Evolutionary conservation across 768 basidiomycete species (phyloP).

Genomic region (Rhizopogon rudus): DNA sequence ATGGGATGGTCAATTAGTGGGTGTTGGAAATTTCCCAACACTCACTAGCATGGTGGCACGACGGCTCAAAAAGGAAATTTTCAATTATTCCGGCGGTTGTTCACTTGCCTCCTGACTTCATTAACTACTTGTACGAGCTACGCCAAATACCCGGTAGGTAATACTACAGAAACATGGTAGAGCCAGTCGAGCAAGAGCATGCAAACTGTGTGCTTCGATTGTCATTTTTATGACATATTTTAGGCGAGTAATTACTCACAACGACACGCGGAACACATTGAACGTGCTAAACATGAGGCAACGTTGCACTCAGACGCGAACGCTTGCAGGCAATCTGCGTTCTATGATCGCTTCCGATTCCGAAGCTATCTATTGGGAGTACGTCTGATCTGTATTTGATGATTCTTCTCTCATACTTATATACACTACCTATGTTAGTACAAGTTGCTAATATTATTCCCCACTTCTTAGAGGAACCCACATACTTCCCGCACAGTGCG

Average conservation of each 20-base stretch:
- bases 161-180: too few relatives aligned
- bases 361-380: conserved; percentile 16
- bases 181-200: too few relatives aligned
- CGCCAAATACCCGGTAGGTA: too few relatives aligned
- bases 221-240: neutral
- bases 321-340: conserved; percentile 12
- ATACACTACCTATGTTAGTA: conserved; percentile 17
- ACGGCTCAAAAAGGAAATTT: too few relatives aligned
- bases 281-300: conserved; percentile 31
- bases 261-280: conserved; percentile 16
- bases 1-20: too few relatives aligned
- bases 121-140: too few relatives aligned
- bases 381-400: conserved; percentile 19
- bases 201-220: too few relatives aligned
- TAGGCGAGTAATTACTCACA: conserved; percentile 24
- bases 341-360: conserved; percentile 19
- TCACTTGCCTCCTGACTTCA: too few relatives aligned
- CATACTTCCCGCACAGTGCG: conserved; percentile 8
- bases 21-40: too few relatives aligned
- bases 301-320: conserved; percentile 9
- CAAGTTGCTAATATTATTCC: conserved; percentile 6
- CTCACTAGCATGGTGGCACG: too few relatives aligned
- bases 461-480: conserved; percentile 5
- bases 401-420: conserved; percentile 18
- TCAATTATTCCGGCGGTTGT: too few relatives aligned